Evolutionary conservation across 73 alveolate genomes (phyloP), one percentile per base, ranked within the genome.

Genomic region (Effrenium voratum): DNA sequence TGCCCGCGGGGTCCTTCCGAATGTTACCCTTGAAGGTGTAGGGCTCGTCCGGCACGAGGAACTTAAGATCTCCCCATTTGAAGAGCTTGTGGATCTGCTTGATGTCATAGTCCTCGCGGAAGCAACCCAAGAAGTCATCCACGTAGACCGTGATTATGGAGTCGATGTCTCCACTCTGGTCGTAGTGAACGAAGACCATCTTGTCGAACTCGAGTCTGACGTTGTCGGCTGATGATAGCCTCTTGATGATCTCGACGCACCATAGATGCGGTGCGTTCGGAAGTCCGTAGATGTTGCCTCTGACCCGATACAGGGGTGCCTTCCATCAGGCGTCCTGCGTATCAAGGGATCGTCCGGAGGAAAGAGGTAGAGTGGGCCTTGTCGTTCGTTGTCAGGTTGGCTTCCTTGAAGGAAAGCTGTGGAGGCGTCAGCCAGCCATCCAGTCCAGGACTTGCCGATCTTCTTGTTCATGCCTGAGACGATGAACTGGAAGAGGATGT

Each of bases 401-500:
- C 46, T 1, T 36, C 93, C 93, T n/a, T 82, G 93, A 2, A 82
- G 52, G 52, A 82, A 82, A 44, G 93, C 93, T 26, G 93, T 50
- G 28, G 76, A 24, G 2, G 93, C 93, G 75, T 50, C 93, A 1
- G 55, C 93, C 32, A 82, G 1, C 93, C 93, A 82, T 10, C 40
- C 19, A 2, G 38, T 82, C 93, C 93, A 82, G 3, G 36, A 0
- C 50, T n/a, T 30, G 49, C 93, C 76, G 43, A 15, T 12, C 28
- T 82, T 32, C 0, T 40, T 4, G 38, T 82, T 82, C 52, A 47
- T 30, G 4, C 92, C 92, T 0, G 92, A n/a, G 19, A 36, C 49
- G n/a, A n/a, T n/a, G n/a, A n/a, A n/a, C n/a, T n/a, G n/a, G n/a
- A n/a, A n/a, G n/a, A n/a, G n/a, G n/a, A n/a, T n/a, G n/a, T n/a